Evolutionary conservation across 306 rosid species (phyloP), one percentile per base, ranked within the genome.

Genomic region (Prunus campanulata): DNA sequence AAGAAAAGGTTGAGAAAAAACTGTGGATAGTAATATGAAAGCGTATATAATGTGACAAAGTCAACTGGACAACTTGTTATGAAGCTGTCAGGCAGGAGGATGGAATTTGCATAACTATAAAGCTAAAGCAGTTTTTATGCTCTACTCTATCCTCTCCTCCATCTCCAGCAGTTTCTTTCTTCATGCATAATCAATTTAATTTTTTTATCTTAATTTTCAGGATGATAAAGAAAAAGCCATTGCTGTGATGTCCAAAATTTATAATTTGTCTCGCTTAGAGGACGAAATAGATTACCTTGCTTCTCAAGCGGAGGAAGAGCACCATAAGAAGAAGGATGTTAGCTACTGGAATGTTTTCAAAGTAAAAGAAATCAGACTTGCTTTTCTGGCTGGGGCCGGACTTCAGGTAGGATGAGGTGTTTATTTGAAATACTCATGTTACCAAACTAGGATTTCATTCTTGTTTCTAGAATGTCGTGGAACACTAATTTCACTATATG

Each of bases 381-480:
- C 98, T 11, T 90, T 94, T 85, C 74, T 91, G 11, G 96, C 90
- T 12, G 97, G 98, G 50, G 98, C 85, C 18, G 98, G 98, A 74
- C 87, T 93, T 66, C 97, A 88, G 93, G 97, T 94, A 88, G 60
- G 64, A 51, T 24, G 8, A 56, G 54, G 56, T 70, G 48, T 52
- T 71, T 24, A 15, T 13, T 74, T 74, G 24, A 44, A 74, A 50
- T n/a, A 30, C 79, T 13, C 50, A 5, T 9, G 68, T 35, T 66
- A 25, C 48, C 4, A 60, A 60, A 59, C 35, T 24, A 59, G 32
- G 65, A 59, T 68, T 48, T 47, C 39, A 4, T 49, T 27, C 19
- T 11, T 70, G 27, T 70, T 25, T 29, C 20, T 19, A 70, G 27
- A 63, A 32, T 64, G 3, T 20, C 11, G 0, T 70, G 77, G 61